These are phyloP conservation scores for Gaeumannomyces sp. DNA, from an alignment of 2,329 filamentous ascomycete genomes.

Conservation along the genomic window DNA sequence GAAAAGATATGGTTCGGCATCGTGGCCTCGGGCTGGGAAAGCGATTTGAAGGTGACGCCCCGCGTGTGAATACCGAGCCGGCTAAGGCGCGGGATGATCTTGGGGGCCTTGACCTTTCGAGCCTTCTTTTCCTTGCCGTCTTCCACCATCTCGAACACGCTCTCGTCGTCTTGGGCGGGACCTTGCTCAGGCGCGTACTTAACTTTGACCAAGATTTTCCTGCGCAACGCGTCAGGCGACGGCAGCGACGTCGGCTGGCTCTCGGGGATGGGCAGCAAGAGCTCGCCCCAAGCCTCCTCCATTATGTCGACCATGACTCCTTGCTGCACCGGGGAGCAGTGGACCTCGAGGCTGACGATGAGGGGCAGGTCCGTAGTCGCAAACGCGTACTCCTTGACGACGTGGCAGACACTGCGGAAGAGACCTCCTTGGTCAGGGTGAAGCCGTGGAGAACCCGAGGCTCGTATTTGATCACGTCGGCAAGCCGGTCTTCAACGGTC, in stretches of 20 bases:
- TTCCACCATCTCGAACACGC: neutral
- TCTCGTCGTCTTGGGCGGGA: neutral
- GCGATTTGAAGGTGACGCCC: constrained; percentile 74
- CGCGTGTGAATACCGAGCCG: constrained; percentile 76
- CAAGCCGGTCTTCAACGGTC: neutral
- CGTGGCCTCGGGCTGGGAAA: constrained; percentile 62
- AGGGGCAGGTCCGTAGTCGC: constrained; percentile 68
- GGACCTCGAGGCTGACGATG: constrained; percentile 92
- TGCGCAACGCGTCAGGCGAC: constrained; percentile 60
- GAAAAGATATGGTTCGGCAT: constrained; percentile 68
- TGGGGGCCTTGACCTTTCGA: constrained; percentile 9
- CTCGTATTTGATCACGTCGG: constrained; percentile 39
- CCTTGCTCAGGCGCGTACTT: constrained; percentile 53
- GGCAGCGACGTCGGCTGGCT: constrained; percentile 50
- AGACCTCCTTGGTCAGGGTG: constrained; percentile 84
- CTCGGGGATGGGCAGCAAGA: constrained; percentile 55
- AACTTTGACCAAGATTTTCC: constrained; percentile 80
- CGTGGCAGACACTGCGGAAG: constrained; percentile 81
- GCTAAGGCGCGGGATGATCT: constrained; percentile 67
- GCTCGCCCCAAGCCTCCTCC: constrained; percentile 70
- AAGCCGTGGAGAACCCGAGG: constrained; percentile 81
- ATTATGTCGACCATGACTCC: constrained; percentile 90
- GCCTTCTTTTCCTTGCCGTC: constrained; percentile 17
- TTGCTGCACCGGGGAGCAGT: constrained; percentile 76
- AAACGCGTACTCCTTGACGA: constrained; percentile 77